Conservation (phyloP, 2,329 filamentous ascomycete species). For the Venturia pyrina region DNA sequence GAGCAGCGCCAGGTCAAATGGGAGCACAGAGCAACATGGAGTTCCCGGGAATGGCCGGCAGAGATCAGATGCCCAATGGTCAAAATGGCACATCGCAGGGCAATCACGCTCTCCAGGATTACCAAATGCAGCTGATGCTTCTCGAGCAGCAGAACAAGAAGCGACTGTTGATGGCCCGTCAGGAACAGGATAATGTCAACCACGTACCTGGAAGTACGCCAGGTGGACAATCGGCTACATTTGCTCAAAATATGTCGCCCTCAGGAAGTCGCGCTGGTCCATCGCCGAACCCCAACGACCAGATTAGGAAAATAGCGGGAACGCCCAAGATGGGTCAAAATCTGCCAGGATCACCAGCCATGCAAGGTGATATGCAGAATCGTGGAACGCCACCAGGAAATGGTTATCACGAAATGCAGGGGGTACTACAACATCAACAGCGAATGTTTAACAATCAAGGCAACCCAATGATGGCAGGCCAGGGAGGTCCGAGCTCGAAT, state of each 20-base stretch:
- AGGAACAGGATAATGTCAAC: slow-evolving; percentile 61
- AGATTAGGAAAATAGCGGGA: slow-evolving; percentile 57
- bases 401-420: slow-evolving; percentile 31
- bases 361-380: slow-evolving; percentile 59
- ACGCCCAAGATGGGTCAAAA: slow-evolving; percentile 63
- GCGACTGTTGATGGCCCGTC: slow-evolving; percentile 70
- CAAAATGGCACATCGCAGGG: slow-evolving; percentile 36
- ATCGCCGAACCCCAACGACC: slow-evolving; percentile 67
- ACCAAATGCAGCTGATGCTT: slow-evolving; percentile 83
- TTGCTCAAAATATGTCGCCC: slow-evolving; percentile 47
- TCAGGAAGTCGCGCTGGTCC: slow-evolving; percentile 58
- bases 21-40: slow-evolving; percentile 54
- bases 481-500: slow-evolving; percentile 54
- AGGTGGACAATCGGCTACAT: slow-evolving; percentile 36
- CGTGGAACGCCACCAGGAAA: slow-evolving; percentile 48
- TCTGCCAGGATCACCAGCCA: slow-evolving; percentile 56
- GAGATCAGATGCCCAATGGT: slow-evolving; percentile 36
- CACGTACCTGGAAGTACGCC: slow-evolving; percentile 33
- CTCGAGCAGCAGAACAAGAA: slow-evolving; percentile 85
- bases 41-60: slow-evolving; percentile 23
- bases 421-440: slow-evolving; percentile 21
- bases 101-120: slow-evolving; percentile 76
- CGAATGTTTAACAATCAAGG: slow-evolving; percentile 43
- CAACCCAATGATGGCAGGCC: slow-evolving; percentile 46
- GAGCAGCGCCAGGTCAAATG: slow-evolving; percentile 56